A percentile compares a stretch with the other conserved stretches of the same genome.
Evolutionary conservation across 2,329 filamentous ascomycete genomes (phyloP).

Genomic region (Aspergillus melleus): DNA sequence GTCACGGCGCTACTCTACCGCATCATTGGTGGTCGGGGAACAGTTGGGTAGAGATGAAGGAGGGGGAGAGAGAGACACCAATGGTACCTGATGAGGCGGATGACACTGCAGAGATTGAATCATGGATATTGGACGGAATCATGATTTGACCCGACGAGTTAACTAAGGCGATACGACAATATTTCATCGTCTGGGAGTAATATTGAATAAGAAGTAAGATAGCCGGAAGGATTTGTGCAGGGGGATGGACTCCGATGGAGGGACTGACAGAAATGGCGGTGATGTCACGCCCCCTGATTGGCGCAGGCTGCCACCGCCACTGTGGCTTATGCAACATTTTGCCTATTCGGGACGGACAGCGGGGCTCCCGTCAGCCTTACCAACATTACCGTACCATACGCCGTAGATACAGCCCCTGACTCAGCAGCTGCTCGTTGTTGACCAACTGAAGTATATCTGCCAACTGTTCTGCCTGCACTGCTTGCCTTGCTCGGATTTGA

Average conservation of each 20-base stretch:
- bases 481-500: too few species aligned
- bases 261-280: constrained; percentile 27
- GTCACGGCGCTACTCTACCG: background rate
- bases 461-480: background rate
- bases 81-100: constrained; percentile 2
- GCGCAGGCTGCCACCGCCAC: constrained; percentile 28
- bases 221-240: background rate
- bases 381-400: background rate
- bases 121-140: background rate
- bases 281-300: constrained; percentile 29
- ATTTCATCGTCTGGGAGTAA: too few species aligned
- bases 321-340: constrained; percentile 25
- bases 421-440: background rate
- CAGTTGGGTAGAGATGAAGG: background rate
- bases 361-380: background rate
- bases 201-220: background rate
- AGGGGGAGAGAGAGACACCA: background rate
- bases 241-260: background rate
- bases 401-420: background rate
- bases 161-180: background rate
- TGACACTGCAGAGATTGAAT: background rate
- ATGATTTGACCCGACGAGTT: background rate
- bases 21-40: background rate
- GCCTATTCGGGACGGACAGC: too few species aligned
- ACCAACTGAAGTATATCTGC: too few species aligned